Evolutionary conservation across 2,329 filamentous ascomycete species (phyloP).

Genomic region (Diaporthe citriasiana): DNA sequence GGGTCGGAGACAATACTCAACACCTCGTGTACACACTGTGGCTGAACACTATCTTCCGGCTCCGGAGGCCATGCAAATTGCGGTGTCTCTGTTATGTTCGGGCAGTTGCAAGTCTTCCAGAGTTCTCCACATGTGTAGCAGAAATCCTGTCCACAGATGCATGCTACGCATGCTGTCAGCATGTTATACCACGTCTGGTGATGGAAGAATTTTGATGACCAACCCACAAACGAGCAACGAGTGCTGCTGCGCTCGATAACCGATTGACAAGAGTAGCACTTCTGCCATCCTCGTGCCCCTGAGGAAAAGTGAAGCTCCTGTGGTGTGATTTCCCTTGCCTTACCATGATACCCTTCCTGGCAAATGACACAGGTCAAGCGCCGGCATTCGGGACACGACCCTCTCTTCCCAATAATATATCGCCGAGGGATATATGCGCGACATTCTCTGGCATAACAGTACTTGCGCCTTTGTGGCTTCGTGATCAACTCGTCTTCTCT

Average conservation of each 20-base stretch:
- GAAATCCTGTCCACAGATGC: constrained; percentile 61
- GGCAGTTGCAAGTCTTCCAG: constrained; percentile 49
- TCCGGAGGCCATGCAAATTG: no score
- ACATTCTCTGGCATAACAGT: constrained; percentile 63
- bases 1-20: no score
- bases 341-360: constrained; percentile 63
- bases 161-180: constrained; percentile 52
- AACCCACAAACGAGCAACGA: constrained; percentile 66
- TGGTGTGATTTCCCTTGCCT: constrained; percentile 51
- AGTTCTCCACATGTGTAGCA: constrained; percentile 61
- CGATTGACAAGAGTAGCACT: constrained; percentile 60
- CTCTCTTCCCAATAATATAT: constrained; percentile 48
- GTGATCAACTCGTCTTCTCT: constrained; percentile 64
- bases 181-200: not conserved
- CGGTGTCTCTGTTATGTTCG: no score
- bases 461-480: constrained; percentile 58
- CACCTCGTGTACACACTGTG: no score
- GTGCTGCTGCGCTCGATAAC: constrained; percentile 60
- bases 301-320: constrained; percentile 57
- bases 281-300: constrained; percentile 62
- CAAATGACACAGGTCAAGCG: constrained; percentile 64
- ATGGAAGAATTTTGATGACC: constrained; percentile 46
- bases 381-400: constrained; percentile 59
- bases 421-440: constrained; percentile 57
- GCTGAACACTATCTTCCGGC: no score